Base-by-base conservation (phyloP, 2,329 filamentous ascomycete genomes). In the Colletotrichum sidae region DNA sequence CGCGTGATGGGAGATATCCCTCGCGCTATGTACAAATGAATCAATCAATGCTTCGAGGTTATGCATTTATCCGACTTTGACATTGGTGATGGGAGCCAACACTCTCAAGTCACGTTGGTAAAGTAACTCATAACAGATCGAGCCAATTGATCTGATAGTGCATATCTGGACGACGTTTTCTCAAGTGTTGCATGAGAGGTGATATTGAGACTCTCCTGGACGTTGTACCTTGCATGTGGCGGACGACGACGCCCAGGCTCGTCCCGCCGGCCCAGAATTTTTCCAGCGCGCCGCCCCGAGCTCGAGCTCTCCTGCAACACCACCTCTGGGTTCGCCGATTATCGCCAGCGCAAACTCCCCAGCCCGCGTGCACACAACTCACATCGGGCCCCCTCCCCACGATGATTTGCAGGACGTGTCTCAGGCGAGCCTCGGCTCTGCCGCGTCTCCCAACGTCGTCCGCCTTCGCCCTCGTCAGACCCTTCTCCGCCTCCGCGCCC, bases 391-490 rank as follows among this genome's bases (percentile, higher is more conserved):
- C 45, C 47, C 39, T 52, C 35, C 35, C 39, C 42, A 58, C 17
- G 13, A 81, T 81, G 79, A 75, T 81, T 68, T 81, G 79, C 73
- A 75, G 76, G 68, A 72, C 78, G 69, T 89, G 86, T 74, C 77
- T 89, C 55, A 83, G 83, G 68, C 77, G 78, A 67, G 79, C 78
- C 64, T 77, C 82, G 62, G 71, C 75, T 65, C 69, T 76, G 51
- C 63, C 72, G 55, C 73, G 71, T 67, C 73, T 72, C 33, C 61
- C 49, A 53, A 68, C 37, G 47, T 70, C 39, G 46, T 50, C 46
- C 41, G 53, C 62, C 37, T 55, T 64, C 60, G 55, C 62, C 8
- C 54, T 75, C 39, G 49, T 74, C 47, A 75, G 81, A 50, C 71
- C 76, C 51, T 81, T 86, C 71, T 83, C 81, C 64, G 77, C 77